These are phyloP conservation scores for Capillidium rhysosporum DNA, from an alignment of 371 early-diverging fungal species.

Conservation along the genomic window DNA sequence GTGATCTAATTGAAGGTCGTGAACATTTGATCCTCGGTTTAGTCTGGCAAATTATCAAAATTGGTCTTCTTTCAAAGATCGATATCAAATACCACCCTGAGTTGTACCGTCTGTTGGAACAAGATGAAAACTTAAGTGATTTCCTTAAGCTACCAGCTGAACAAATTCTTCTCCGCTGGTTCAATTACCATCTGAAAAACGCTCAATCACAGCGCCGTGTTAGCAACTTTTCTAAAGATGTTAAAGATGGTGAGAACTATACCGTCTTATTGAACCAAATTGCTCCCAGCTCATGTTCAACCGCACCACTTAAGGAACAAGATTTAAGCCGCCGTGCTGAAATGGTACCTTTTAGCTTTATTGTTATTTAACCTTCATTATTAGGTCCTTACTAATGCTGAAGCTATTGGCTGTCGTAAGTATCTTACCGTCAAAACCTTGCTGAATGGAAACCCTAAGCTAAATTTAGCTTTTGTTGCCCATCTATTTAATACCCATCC, in stretches of 20 bases:
- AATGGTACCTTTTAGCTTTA: constrained; percentile 14
- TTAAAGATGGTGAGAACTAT: constrained; percentile 89
- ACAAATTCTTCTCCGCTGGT: constrained; percentile 88
- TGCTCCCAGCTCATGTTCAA: constrained; percentile 57
- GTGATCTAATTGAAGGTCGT: constrained; percentile 82
- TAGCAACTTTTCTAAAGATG: constrained; percentile 75
- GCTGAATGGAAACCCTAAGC: constrained; percentile 83
- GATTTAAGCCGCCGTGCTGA: constrained; percentile 73
- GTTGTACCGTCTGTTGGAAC: constrained; percentile 78
- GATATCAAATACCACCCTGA: constrained; percentile 94
- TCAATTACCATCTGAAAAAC: constrained; percentile 91
- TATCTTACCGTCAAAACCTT: constrained; percentile 84
- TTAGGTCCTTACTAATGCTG: constrained; percentile 66
- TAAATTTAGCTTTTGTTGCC: constrained; percentile 91
- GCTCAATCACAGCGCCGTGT: constrained; percentile 75
- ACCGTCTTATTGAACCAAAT: constrained; percentile 81
- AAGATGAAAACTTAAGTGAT: constrained; percentile 78
- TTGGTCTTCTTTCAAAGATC: constrained; percentile 80
- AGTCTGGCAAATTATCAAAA: constrained; percentile 96
- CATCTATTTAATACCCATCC: constrained; percentile 88
- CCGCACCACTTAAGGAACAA: constrained; percentile 54
- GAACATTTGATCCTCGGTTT: constrained; percentile 88
- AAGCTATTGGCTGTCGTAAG: constrained; percentile 75
- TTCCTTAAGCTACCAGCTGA: constrained; percentile 83
- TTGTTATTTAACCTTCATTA: background rate